phyloP scores from a whole-genome alignment of 768 basidiomycete species.

The Russula sp. region DNA sequence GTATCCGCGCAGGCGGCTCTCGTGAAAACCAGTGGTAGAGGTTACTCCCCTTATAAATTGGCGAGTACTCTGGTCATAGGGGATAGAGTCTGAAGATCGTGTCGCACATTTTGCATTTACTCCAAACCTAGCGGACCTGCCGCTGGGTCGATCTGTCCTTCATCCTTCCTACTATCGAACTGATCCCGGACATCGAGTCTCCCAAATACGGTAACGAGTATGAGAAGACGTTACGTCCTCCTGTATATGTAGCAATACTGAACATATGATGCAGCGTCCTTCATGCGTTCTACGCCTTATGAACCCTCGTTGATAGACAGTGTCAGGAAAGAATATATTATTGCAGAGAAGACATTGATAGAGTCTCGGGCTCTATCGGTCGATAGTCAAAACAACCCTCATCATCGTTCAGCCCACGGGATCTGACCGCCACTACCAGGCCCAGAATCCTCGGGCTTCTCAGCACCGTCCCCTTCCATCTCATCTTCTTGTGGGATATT shows the following conservation, averaged over 20 bases:
- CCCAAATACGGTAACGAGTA: neutral
- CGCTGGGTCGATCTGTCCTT: neutral
- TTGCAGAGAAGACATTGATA: neutral
- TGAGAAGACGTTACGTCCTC: neutral
- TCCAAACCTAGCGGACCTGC: neutral
- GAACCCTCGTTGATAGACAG: neutral
- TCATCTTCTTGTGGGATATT: slow-evolving; percentile 1
- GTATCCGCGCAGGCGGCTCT: neutral
- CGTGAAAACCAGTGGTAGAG: too few relatives aligned
- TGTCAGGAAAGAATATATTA: neutral
- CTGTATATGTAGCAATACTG: neutral
- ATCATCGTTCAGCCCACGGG: slow-evolving; percentile 18
- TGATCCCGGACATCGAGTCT: neutral
- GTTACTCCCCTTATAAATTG: neutral
- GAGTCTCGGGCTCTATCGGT: neutral
- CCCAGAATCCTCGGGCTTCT: slow-evolving; percentile 17
- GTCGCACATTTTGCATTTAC: neutral
- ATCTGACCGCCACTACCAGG: neutral
- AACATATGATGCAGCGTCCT: neutral
- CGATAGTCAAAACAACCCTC: neutral
- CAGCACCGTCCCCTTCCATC: slow-evolving; percentile 14
- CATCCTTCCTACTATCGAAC: neutral
- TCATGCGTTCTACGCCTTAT: neutral
- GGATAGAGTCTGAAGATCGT: neutral
- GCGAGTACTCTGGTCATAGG: neutral